Base-by-base conservation (phyloP, 177 flowering plant genomes). In the Vitis hybrid region DNA sequence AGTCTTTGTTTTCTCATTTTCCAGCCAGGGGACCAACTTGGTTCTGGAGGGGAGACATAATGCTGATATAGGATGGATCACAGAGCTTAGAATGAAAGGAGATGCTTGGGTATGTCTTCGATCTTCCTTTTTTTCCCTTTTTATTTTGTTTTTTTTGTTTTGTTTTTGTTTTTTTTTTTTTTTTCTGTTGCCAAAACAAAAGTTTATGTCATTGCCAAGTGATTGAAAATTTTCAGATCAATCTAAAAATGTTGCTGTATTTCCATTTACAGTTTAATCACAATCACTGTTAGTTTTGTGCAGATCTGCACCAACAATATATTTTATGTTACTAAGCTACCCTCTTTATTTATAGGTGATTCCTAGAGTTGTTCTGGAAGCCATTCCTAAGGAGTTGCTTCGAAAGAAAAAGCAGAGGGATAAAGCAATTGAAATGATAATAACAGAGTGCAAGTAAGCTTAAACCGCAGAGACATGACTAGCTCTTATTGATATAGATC, bases 291-390 rank as follows among this genome's bases (percentile, higher is more conserved):
- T 41, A 41, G 7, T 41, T 0, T 41, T 41, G 0, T 41, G 46
- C 46, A 41, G 46, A 41, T 41, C 46, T 41, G 30, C 30, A 14
- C 5, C 20, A 12, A 27, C 15, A 64, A 9, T 12, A 62, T 62
- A 24, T 2, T 11, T 62, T 62, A 9, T 62, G 18, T 67, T 18
- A 2, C 11, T 46, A 41, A 27, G 13, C 13, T 46, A 20, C 61
- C n/a, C n/a, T 18, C 13, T 49, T 59, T 58, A 46, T 70, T 54
- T 51, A 27, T 74, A 93, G 99, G 78, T 95, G 52, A 74, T 95
- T 61, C 99, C 98, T 61, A 87, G 99, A 83, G 79, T 93, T 73
- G 94, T 89, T 74, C 76, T 93, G 59, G 98, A 95, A 83, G 94
- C 91, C 59, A 63, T 66, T 76, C 99, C 97, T 2, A 69, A 51